Conservation (phyloP, 2,329 filamentous ascomycete genomes). For the Tolypocladium inflatum region DNA sequence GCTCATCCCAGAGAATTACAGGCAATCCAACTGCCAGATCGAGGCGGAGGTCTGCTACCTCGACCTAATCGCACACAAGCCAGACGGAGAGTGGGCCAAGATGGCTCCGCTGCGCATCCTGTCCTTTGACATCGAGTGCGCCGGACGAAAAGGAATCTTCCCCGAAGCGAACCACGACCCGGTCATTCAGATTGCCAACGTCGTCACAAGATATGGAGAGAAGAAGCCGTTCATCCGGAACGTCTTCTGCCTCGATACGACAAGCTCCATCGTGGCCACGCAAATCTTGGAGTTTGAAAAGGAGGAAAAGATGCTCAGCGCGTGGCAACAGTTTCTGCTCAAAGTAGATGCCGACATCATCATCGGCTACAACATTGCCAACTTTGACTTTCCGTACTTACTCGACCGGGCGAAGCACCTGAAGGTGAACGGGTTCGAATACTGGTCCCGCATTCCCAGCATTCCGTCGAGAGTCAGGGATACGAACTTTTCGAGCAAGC, state of each 20-base stretch:
- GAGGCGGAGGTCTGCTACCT: conserved; percentile 78
- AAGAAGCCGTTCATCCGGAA: conserved; percentile 93
- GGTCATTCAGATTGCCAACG: conserved; percentile 95
- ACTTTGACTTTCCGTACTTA: conserved; percentile 97
- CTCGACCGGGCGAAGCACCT: conserved; percentile 80
- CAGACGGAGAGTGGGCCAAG: conserved; percentile 93
- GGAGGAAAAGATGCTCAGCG: conserved; percentile 84
- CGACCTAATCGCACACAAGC: conserved; percentile 77
- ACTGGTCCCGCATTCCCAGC: conserved; percentile 72
- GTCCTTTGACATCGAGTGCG: conserved; percentile 98
- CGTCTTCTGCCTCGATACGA: conserved; percentile 89
- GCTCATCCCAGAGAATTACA: conserved; percentile 54
- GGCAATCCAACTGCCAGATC: conserved; percentile 92
- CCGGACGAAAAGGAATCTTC: conserved; percentile 93
- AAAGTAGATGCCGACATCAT: conserved; percentile 94
- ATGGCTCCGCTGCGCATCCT: conserved; percentile 90
- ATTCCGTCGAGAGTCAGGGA: conserved; percentile 64
- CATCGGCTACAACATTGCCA: conserved; percentile 96
- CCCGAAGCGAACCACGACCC: conserved; percentile 86
- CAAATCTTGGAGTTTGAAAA: conserved; percentile 75
- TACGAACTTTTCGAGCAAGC: conserved; percentile 90
- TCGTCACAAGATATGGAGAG: conserved; percentile 91
- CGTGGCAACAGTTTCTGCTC: conserved; percentile 84
- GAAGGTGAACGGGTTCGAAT: conserved; percentile 71
- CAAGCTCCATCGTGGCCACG: conserved; percentile 89